Conservation (phyloP, 306 rosid species). For the Gynostemma pentaphyllum region DNA sequence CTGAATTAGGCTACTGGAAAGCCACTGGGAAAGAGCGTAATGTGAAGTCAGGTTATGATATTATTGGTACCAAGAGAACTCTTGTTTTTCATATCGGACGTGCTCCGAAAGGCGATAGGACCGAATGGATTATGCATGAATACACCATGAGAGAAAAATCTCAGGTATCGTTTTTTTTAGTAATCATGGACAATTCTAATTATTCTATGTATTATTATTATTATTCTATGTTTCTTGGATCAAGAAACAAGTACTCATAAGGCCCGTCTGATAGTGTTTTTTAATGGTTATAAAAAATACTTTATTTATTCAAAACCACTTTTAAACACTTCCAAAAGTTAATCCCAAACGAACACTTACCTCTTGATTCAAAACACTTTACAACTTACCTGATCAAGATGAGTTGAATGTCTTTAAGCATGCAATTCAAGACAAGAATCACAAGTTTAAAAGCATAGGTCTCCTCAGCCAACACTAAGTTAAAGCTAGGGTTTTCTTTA, state of each 20-base stretch:
- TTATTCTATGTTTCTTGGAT: background rate
- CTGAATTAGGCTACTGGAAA: slow-evolving; percentile 89
- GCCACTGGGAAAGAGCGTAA: slow-evolving; percentile 95
- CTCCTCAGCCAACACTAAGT: too few species aligned
- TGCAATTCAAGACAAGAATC: too few species aligned
- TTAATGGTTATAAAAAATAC: background rate
- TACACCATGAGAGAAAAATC: slow-evolving; percentile 56
- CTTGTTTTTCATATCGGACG: slow-evolving; percentile 89
- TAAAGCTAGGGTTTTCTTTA: too few species aligned
- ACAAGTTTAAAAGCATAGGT: too few species aligned
- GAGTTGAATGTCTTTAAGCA: too few species aligned
- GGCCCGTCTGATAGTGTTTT: background rate
- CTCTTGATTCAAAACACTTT: too few species aligned
- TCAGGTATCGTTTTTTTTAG: slow-evolving; percentile 40
- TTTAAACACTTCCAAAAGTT: too few species aligned
- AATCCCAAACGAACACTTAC: too few species aligned
- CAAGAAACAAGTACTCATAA: background rate
- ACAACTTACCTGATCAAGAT: too few species aligned
- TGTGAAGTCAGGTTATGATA: slow-evolving; percentile 53
- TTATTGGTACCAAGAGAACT: slow-evolving; percentile 80
- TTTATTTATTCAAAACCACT: too few species aligned
- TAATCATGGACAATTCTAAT: background rate
- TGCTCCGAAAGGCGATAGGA: slow-evolving; percentile 90
- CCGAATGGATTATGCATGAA: slow-evolving; percentile 97
- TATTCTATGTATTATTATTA: background rate